phyloP scores from a whole-genome alignment of 768 basidiomycete genomes.

The Stropharia rugosoannulata region DNA sequence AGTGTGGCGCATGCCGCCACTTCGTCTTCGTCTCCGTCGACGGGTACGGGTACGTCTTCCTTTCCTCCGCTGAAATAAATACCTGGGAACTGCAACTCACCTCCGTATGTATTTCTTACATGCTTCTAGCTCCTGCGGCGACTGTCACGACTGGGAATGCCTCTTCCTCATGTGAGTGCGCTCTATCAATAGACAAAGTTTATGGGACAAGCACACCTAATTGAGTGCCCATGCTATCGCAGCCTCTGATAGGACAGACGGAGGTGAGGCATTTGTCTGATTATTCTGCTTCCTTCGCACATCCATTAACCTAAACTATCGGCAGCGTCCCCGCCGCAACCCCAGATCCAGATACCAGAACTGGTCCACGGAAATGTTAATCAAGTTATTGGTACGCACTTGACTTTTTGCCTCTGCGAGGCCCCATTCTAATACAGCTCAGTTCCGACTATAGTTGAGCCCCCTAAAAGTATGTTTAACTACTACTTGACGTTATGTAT shows the following conservation, averaged over 20 bases:
- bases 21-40: background rate
- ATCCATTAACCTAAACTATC: background rate
- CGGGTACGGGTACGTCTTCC: background rate
- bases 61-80: background rate
- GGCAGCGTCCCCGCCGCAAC: background rate
- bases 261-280: background rate
- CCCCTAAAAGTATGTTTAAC: too few relatives aligned
- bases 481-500: too few relatives aligned
- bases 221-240: background rate
- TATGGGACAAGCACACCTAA: background rate
- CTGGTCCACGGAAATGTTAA: background rate
- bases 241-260: background rate
- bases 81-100: background rate
- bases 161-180: slow-evolving; percentile 1
- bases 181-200: background rate
- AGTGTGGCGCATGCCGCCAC: background rate
- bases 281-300: background rate
- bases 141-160: background rate
- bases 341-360: background rate
- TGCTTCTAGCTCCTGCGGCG: background rate
- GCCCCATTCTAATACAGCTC: too few relatives aligned
- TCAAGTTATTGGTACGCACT: background rate
- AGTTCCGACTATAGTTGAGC: too few relatives aligned
- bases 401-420: background rate
- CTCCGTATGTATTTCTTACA: too few relatives aligned